These are phyloP conservation scores for Epichloe elymi DNA, from an alignment of 2,329 filamentous ascomycete genomes.

Conservation along the genomic window DNA sequence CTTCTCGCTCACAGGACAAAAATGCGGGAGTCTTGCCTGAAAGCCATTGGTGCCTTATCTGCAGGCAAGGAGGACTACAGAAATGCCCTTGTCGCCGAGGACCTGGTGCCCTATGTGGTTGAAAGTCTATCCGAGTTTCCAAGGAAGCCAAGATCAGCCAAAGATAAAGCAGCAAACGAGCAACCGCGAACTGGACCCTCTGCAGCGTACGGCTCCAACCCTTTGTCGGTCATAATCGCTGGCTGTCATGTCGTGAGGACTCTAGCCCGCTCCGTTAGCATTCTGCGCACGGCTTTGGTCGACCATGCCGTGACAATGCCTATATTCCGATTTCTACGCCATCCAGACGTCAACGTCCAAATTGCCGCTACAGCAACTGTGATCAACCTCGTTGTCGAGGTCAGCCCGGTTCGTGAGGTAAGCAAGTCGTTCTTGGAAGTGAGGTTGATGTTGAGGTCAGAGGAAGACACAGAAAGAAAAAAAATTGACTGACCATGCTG, in stretches of 20 bases:
- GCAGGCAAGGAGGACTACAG: constrained; percentile 73
- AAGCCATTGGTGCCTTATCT: constrained; percentile 69
- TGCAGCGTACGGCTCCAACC: constrained; percentile 55
- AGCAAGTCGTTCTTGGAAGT: constrained; percentile 20
- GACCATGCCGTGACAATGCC: constrained; percentile 73
- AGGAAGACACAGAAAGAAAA: neutral
- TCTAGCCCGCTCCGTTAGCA: constrained; percentile 71
- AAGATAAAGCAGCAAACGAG: constrained; percentile 25
- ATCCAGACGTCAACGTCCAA: constrained; percentile 65
- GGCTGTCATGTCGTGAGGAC: constrained; percentile 73
- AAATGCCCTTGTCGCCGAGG: constrained; percentile 69
- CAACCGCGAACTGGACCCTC: constrained; percentile 16
- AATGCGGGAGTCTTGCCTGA: constrained; percentile 62
- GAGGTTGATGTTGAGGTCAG: neutral
- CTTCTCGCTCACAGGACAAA: constrained; percentile 55
- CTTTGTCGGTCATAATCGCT: constrained; percentile 64
- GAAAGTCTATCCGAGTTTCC: constrained; percentile 56
- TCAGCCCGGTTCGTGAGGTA: constrained; percentile 84
- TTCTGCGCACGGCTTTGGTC: constrained; percentile 73
- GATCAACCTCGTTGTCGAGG: constrained; percentile 75
- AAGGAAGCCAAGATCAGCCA: constrained; percentile 32
- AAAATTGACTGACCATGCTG: constrained; percentile 8
- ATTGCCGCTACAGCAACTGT: constrained; percentile 75
- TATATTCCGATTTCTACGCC: constrained; percentile 60
- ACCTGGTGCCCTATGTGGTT: constrained; percentile 69